phyloP scores from a whole-genome alignment of 352 stramenopile genomes.

The Globisporangium sylvaticum region DNA sequence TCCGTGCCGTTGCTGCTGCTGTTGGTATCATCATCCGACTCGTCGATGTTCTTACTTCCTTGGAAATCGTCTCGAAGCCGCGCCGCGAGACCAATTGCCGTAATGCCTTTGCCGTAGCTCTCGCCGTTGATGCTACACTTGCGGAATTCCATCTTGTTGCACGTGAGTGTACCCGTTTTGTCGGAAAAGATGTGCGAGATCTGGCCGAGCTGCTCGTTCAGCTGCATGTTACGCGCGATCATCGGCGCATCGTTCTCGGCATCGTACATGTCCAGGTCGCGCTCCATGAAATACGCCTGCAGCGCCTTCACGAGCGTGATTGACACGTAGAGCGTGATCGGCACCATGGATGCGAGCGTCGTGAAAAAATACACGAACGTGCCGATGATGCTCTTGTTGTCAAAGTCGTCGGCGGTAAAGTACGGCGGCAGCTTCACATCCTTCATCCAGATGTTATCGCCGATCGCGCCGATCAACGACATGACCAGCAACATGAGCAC shows the following conservation, averaged over 20 bases:
- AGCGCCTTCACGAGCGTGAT: conserved; percentile 89
- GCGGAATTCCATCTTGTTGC: conserved; percentile 90
- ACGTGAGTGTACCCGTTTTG: conserved; percentile 86
- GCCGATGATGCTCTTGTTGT: conserved; percentile 39
- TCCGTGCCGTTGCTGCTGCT: conserved; percentile 20
- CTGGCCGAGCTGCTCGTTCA: conserved; percentile 86
- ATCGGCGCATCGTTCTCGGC: conserved; percentile 61
- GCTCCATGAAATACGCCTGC: conserved; percentile 86
- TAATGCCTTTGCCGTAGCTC: conserved; percentile 83
- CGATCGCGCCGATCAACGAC: conserved; percentile 62
- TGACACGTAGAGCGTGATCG: conserved; percentile 86
- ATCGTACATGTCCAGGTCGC: conserved; percentile 86
- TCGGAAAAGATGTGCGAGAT: conserved; percentile 98
- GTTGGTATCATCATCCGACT: conserved; percentile 34
- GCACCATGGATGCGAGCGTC: conserved; percentile 80
- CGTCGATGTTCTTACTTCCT: conserved; percentile 34
- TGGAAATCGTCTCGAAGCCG: conserved; percentile 64
- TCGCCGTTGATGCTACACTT: conserved; percentile 82
- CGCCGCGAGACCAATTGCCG: conserved; percentile 70
- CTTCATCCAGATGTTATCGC: conserved; percentile 54
- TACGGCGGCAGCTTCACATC: conserved; percentile 32
- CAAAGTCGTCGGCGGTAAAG: conserved; percentile 11
- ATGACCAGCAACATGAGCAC: conserved; percentile 69
- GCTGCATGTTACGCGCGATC: conserved; percentile 80
- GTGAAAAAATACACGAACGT: conserved; percentile 86